These are phyloP conservation scores for Gossypium mustelinum DNA, from an alignment of 345 rosid genomes.

Conservation along the genomic window DNA sequence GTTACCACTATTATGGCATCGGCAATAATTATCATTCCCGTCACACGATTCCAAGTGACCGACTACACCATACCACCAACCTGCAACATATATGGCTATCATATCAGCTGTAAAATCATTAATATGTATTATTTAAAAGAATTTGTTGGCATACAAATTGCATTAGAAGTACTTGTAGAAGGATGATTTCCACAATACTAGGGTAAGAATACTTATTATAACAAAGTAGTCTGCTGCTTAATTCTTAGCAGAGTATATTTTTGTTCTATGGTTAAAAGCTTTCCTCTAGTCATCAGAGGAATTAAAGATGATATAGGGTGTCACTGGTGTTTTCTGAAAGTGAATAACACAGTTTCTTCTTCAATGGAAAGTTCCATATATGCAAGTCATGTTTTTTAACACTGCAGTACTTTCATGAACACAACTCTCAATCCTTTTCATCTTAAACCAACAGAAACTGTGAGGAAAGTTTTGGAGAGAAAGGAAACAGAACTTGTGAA, in stretches of 20 bases:
- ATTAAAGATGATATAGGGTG: background rate
- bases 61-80: slow-evolving; percentile 95
- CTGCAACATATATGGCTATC: slow-evolving; percentile 31
- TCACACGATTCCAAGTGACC: slow-evolving; percentile 88
- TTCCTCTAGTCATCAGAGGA: background rate
- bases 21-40: slow-evolving; percentile 57
- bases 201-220: background rate
- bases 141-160: background rate
- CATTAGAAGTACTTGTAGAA: background rate
- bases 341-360: too few species aligned
- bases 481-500: background rate
- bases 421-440: background rate
- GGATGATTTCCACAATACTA: background rate
- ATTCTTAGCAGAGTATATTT: slow-evolving; percentile 2
- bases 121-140: background rate
- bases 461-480: background rate
- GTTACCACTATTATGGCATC: slow-evolving; percentile 62
- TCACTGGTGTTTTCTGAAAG: too few species aligned
- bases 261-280: background rate
- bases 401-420: background rate
- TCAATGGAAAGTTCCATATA: too few species aligned
- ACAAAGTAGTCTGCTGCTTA: background rate
- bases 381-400: too few species aligned
- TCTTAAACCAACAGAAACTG: background rate
- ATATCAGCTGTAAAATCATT: background rate